These are phyloP conservation scores for Fusarium sp. DNA, from an alignment of 2,329 filamentous ascomycete genomes.

Conservation along the genomic window DNA sequence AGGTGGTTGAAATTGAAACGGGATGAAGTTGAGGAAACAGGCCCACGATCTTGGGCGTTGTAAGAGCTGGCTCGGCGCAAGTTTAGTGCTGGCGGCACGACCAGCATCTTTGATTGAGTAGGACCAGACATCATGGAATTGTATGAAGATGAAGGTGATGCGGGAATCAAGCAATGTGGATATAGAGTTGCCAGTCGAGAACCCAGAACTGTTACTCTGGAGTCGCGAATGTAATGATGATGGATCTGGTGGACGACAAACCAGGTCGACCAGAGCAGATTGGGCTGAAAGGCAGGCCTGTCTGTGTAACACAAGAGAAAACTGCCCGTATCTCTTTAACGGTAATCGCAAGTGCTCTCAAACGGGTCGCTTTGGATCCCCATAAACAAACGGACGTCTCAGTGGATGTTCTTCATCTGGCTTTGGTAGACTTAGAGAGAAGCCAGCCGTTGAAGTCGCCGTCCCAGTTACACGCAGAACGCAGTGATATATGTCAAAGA, in stretches of 20 bases:
- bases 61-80: slow-evolving; percentile 68
- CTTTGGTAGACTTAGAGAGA: background rate
- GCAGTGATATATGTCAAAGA: background rate
- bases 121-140: slow-evolving; percentile 52
- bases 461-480: background rate
- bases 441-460: background rate
- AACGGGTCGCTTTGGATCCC: slow-evolving; percentile 1
- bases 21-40: slow-evolving; percentile 68
- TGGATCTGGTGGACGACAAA: slow-evolving; percentile 11
- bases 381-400: background rate
- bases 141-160: background rate
- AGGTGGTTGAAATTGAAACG: slow-evolving; percentile 74
- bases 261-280: slow-evolving; percentile 6
- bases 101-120: slow-evolving; percentile 60
- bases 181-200: slow-evolving; percentile 25
- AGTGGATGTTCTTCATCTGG: background rate
- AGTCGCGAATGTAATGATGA: background rate
- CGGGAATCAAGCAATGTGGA: slow-evolving; percentile 25
- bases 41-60: slow-evolving; percentile 61
- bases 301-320: slow-evolving; percentile 25
- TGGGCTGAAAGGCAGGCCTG: slow-evolving; percentile 16
- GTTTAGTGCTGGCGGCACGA: slow-evolving; percentile 66
- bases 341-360: slow-evolving; percentile 1
- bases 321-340: background rate
- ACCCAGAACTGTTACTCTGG: slow-evolving; percentile 34